Evolutionary conservation across 371 early-diverging fungal genomes (phyloP).

Genomic region (Dinochytrium kinnereticum): DNA sequence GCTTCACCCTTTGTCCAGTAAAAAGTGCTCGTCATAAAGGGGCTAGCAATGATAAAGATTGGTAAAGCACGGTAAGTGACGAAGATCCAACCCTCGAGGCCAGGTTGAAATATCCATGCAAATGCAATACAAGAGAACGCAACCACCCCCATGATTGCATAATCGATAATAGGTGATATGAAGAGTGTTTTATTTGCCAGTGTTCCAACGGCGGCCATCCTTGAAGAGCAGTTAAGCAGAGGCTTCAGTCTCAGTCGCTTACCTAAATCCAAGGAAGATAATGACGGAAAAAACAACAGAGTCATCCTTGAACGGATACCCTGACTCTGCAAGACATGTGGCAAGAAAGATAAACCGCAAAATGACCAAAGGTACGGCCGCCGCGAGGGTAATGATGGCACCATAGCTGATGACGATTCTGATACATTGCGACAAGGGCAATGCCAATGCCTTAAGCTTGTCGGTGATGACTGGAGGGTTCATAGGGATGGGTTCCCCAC

Average conservation of each 20-base stretch:
- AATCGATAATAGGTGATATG: neutral
- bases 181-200: neutral
- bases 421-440: neutral
- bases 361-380: neutral
- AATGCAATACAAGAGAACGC: neutral
- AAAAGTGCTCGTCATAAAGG: neutral
- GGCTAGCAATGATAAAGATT: neutral
- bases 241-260: too few relatives aligned
- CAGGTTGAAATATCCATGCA: neutral
- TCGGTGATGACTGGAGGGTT: too few relatives aligned
- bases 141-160: neutral
- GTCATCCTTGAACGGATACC: neutral
- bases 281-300: neutral
- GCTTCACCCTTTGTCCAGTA: neutral
- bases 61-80: neutral
- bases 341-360: neutral
- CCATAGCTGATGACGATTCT: neutral
- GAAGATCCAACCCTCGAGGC: neutral
- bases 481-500: too few relatives aligned
- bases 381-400: neutral
- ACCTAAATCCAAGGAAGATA: neutral
- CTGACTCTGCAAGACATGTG: neutral
- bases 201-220: neutral
- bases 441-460: too few relatives aligned
- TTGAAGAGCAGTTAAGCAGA: too few relatives aligned